Evolutionary conservation across 169 alveolate genomes (phyloP).

Genomic region (Eimeria sp.): DNA sequence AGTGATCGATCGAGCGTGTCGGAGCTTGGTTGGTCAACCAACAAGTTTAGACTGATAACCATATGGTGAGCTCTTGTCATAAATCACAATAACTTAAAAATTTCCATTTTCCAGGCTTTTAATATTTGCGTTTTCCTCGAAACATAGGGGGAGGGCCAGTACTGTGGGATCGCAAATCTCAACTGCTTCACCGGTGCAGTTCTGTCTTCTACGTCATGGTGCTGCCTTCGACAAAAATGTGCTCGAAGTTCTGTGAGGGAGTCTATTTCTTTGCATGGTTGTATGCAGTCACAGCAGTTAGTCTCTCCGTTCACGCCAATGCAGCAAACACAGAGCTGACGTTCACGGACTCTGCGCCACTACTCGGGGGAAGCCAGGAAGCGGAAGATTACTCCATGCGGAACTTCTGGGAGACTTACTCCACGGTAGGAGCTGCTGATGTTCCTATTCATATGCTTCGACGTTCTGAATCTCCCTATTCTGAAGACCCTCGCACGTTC

Average conservation of each 20-base stretch:
- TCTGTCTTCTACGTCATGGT: background rate
- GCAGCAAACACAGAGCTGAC: constrained; percentile 10
- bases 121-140: background rate
- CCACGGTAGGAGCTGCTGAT: background rate
- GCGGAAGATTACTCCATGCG: background rate
- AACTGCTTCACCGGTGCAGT: background rate
- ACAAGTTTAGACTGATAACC: background rate
- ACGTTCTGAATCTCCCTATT: background rate
- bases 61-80: background rate
- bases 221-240: background rate
- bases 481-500: background rate
- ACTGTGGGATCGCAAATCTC: background rate
- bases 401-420: background rate
- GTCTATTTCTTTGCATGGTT: background rate
- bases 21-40: constrained; percentile 28
- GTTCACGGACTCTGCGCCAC: background rate
- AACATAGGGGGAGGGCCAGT: background rate
- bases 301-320: background rate
- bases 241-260: background rate
- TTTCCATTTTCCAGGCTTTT: background rate
- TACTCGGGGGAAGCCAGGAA: background rate
- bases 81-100: background rate
- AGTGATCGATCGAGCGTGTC: constrained; percentile 21
- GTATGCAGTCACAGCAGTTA: background rate
- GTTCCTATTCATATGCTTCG: background rate